Evolutionary conservation across 129 eudicot genomes (phyloP), one percentile per base, ranked within the genome.

Genomic region (Helianthus tuberosus): DNA sequence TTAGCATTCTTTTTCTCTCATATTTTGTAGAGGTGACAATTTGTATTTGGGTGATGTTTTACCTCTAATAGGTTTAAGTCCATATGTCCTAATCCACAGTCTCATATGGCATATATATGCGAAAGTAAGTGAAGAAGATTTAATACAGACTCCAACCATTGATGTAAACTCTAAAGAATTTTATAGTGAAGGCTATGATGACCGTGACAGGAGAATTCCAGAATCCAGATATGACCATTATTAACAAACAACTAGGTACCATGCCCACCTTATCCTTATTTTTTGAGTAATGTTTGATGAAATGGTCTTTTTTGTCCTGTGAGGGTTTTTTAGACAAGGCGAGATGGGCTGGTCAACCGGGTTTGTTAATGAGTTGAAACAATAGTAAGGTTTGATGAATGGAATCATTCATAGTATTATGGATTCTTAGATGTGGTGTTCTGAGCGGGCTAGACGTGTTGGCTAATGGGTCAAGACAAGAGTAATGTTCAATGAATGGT

Each of bases 201-300:
- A 93, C 77, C 89, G 98, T 82, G 98, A 93, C 86, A 93, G 89
- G 79, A 78, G 98, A 71, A 93, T 93, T 74, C 98, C 98, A 14
- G 96, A 92, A 20, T 20, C 23, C 23, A 16, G 98, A 92, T 77
- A 92, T 92, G 98, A 87, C 98, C 78, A 92, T 92, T 50, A 92
- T 92, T 27, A 89, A 92, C 86, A 78, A 74, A 77, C 98, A 89
- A 77, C 85, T 92, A 69, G 98, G 98, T 92, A 89, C 14, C 1
- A 38, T 69, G 1, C n/a, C 29, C 39, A 47, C 12, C 60, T 60
- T 73, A 73, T 60, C 20, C 17, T 60, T 60, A 60, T 61, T 60
- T 46, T 32, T 11, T 4, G 15, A 36, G 16, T 63, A 38, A 2
- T 27, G 41, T 23, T 46, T 54, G 11, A 6, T 38, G 25, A 20